Base-by-base conservation (phyloP, 257 asterid species). In the Fraxinus americana region DNA sequence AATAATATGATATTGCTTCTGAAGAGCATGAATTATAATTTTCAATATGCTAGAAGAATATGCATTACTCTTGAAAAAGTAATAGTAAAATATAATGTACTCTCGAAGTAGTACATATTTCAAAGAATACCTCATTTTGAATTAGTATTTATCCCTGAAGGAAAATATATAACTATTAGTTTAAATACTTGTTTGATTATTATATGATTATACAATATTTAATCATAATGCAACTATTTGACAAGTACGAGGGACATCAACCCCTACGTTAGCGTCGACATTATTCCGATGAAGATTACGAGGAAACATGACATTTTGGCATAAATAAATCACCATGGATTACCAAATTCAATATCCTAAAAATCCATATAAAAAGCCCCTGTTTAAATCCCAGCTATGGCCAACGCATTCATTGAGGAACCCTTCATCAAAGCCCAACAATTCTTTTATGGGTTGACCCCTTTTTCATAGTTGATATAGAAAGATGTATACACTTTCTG, bases 241-340 rank as follows among this genome's bases (percentile, higher is more conserved):
- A 95, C 98, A 38, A 85, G 92, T 14, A 97, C 97, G 48, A 95
- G 86, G 11, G 99, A 95, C 99, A 95, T 95, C 80, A 95, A 78
- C 0, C 99, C 99, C 89, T 93, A 72, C 16, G 98, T 92, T 54
- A 95, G 83, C 14, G 98, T 97, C 0, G 98, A 95, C 98, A 93
- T 95, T 66, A 96, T 90, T 12, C 99, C 99, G 79, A 97, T 98
- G 84, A 96, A 93, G 38, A 96, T 83, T 0, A 96, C 99, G 79
- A 93, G 99, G 83, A 92, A 27, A 67, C 98, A 93, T 38, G 98
- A 96, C 10, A 96, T 87, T 39, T 98, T 89, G 27, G 98, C 99
- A 79, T 88, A 92, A 5, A 93, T 91, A 76, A 90, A 96, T 97
- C 98, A 96, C 98, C 88, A 84, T 0, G 94, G 94, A 78, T 90